phyloP scores from a whole-genome alignment of 2,329 filamentous ascomycete genomes.

The Penicillium rolfsii region DNA sequence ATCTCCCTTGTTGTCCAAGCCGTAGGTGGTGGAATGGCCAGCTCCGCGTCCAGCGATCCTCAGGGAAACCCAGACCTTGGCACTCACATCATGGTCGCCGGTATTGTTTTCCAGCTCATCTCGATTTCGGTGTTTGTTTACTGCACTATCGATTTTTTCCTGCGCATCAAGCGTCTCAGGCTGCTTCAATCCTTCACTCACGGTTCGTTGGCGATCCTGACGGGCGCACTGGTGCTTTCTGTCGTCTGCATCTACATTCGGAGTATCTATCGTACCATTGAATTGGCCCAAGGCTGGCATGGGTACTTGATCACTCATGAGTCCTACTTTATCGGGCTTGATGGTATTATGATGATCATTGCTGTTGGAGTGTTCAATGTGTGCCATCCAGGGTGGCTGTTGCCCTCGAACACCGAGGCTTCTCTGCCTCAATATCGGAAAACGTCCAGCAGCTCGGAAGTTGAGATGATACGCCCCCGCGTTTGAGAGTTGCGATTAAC shows the following conservation, averaged over 20 bases:
- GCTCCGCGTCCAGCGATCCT: slow-evolving; percentile 47
- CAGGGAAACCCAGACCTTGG: slow-evolving; percentile 52
- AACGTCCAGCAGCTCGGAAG: slow-evolving; percentile 12
- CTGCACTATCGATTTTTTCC: slow-evolving; percentile 53
- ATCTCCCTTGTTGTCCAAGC: slow-evolving; percentile 61
- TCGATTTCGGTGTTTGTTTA: slow-evolving; percentile 58
- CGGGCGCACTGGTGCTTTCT: slow-evolving; percentile 47
- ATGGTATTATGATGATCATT: slow-evolving; percentile 54
- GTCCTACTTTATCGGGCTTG: slow-evolving; percentile 54
- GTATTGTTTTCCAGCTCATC: slow-evolving; percentile 61
- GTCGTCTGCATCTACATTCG: slow-evolving; percentile 53
- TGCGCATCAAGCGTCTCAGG: slow-evolving; percentile 35
- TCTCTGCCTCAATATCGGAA: slow-evolving; percentile 9
- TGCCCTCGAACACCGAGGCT: slow-evolving; percentile 31
- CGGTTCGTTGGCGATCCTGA: slow-evolving; percentile 36
- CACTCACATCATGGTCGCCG: slow-evolving; percentile 56
- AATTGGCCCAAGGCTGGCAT: slow-evolving; percentile 55
- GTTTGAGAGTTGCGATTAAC: not conserved
- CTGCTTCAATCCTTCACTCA: slow-evolving; percentile 29
- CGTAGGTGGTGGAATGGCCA: slow-evolving; percentile 57
- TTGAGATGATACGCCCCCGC: slow-evolving; percentile 14
- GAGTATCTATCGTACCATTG: slow-evolving; percentile 56
- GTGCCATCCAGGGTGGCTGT: slow-evolving; percentile 49
- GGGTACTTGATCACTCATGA: slow-evolving; percentile 56
- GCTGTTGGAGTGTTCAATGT: slow-evolving; percentile 51